Percentiles rank a stretch among this genome's conserved stretches.
Evolutionary conservation across 306 rosid genomes (phyloP).

Genomic region (Cucurbita pepo): DNA sequence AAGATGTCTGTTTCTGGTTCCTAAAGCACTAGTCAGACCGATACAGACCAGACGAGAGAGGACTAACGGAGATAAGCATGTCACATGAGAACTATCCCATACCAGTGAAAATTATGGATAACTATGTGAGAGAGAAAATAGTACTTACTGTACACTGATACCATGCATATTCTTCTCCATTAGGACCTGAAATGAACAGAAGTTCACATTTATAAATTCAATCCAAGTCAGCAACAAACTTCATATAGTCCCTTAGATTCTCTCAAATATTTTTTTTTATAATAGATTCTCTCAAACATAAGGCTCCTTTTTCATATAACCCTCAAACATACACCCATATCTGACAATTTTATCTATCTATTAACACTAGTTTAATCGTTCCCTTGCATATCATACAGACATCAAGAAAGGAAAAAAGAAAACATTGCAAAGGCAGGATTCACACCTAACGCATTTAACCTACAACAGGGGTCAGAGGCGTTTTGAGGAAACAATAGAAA

Average conservation of each 20-base stretch:
- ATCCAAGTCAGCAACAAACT: not conserved
- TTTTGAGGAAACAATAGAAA: not conserved
- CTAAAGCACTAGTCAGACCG: no score
- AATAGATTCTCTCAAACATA: no score
- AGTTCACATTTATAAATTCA: not conserved
- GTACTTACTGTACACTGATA: slow-evolving; percentile 84
- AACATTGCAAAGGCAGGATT: not conserved
- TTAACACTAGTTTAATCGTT: not conserved
- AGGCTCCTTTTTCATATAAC: no score
- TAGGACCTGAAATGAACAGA: slow-evolving; percentile 64
- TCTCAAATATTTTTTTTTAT: no score
- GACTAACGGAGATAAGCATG: no score
- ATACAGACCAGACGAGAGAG: no score
- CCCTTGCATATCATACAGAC: not conserved
- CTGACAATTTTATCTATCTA: not conserved
- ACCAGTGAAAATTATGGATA: no score
- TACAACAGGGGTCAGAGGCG: not conserved
- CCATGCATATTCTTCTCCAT: slow-evolving; percentile 93
- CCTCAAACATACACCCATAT: not conserved
- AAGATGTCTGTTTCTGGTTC: no score
- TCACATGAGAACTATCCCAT: no score
- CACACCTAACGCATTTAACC: not conserved
- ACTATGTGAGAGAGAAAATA: not conserved
- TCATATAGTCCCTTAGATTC: not conserved
- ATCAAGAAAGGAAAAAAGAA: not conserved